These are phyloP conservation scores for Fusarium camptoceras DNA, from an alignment of 2,329 filamentous ascomycete genomes.

Conservation along the genomic window DNA sequence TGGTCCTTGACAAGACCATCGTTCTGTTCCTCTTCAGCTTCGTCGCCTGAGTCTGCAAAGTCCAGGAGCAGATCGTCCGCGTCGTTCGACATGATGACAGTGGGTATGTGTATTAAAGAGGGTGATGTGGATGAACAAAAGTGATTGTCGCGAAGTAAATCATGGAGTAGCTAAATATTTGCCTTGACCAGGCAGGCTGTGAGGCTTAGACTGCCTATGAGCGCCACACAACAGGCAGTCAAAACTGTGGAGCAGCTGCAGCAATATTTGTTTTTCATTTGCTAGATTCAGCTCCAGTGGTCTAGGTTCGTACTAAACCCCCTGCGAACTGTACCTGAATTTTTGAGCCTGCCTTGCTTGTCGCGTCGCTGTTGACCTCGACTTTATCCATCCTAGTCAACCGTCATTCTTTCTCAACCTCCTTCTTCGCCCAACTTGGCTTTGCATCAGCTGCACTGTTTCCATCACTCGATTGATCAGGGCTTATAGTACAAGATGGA, in stretches of 20 bases:
- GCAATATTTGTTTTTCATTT: not conserved
- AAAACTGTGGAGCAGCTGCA: not conserved
- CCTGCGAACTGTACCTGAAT: slow-evolving; percentile 20
- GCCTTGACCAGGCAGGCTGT: slow-evolving; percentile 32
- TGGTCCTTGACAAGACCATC: slow-evolving; percentile 59
- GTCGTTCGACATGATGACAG: slow-evolving; percentile 80
- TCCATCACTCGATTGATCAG: not conserved
- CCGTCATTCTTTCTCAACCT: not conserved
- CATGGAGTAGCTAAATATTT: slow-evolving; percentile 37
- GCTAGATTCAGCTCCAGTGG: slow-evolving; percentile 1
- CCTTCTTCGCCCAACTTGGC: slow-evolving; percentile 1
- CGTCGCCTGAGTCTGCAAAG: slow-evolving; percentile 73
- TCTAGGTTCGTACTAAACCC: not conserved
- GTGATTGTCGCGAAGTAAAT: slow-evolving; percentile 30
- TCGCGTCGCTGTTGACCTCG: slow-evolving; percentile 37
- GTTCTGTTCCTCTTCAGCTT: slow-evolving; percentile 72
- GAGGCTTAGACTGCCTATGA: slow-evolving; percentile 42
- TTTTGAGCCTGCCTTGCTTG: slow-evolving; percentile 43
- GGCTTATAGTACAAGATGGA: slow-evolving; percentile 74
- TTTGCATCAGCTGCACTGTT: not conserved
- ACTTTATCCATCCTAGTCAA: slow-evolving; percentile 19
- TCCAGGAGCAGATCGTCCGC: slow-evolving; percentile 94
- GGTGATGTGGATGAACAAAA: slow-evolving; percentile 13
- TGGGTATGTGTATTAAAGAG: slow-evolving; percentile 14
- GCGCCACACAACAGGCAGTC: slow-evolving; percentile 30